Evolutionary conservation across 2,329 filamentous ascomycete species (phyloP), one percentile per base, ranked within the genome.

Genomic region (Colletotrichum eleusines): DNA sequence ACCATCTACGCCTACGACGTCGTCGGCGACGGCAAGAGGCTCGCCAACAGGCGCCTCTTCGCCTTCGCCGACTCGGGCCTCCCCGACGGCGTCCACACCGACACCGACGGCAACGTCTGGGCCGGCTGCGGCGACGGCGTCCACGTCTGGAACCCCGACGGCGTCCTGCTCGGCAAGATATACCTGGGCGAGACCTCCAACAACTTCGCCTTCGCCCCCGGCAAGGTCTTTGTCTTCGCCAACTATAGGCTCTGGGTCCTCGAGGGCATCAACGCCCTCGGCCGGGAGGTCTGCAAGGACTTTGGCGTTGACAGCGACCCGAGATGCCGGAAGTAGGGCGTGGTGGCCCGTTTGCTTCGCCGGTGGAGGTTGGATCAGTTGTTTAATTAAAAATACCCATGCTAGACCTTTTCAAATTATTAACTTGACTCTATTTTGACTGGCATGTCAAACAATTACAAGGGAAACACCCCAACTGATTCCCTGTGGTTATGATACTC

Each of bases 121-220:
- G 78, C 81, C 35, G 85, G 83, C 14, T 84, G 82, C 63, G 84
- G 83, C 3, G 85, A 87, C 69, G 85, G 85, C 12, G 76, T 87
- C 14, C 82, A 83, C 57, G 78, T 87, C 1, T 87, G 84, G 84
- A 84, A 82, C 20, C 73, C 82, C 0, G 79, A 80, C 0, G 85
- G 85, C 1, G 78, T 80, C 4, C 75, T 87, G 1, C 78, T 88
- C 12, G 85, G 85, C 11, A 82, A 81, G 58, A 83, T 85, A 5
- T 48, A 82, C 1, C 75, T 84, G 0, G 77, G 79, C 0, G 84
- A 82, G 0, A 82, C 81, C 0, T 78, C 81, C 3, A 80, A 84
- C 0, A 86, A 86, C 71, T 87, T 87, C 66, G 84, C 81, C 33
- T 87, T 87, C 64, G 84, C 84, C 0, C 77, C 74, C 14, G 74